Evolutionary conservation across 225 moss, liverwort and hornwort species (phyloP), one percentile per base, ranked within the genome.

Genomic region (Bryoerythrophyllum caledonicum): DNA sequence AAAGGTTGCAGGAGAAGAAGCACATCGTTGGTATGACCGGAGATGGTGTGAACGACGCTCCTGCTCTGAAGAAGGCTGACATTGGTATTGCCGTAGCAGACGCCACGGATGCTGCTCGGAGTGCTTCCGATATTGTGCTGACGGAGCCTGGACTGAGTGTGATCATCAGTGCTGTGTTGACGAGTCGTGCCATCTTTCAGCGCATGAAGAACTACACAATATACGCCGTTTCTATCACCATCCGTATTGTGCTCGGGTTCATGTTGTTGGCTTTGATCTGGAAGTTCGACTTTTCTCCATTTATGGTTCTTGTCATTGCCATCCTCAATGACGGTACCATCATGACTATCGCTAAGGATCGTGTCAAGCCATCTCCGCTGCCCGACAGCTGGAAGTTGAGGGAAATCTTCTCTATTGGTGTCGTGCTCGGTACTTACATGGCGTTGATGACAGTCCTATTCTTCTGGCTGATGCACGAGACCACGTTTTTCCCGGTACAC

Each of bases 11-110:
- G 70, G 89, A 83, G 2, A 81, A 78, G 68, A 87, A 86, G 72
- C 93, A 93, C 64, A 86, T 93, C 20, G 86, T 86, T 27, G 93
- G 93, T 34, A 93, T 93, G 93, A 93, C 93, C 14, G 91, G 93
- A 58, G 93, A 93, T 76, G 93, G 93, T 72, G 93, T 93, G 57
- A 93, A 93, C 23, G 93, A 93, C 73, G 93, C 93, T n/a, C 93
- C 91, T 19, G 93, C 93, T 25, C 68, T 93, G 77, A 93, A 93
- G 84, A 90, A 90, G 69, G 93, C 93, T n/a, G 91, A 93, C 60
- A 93, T 93, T 19, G 93, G 93, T 40, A 93, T 93, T 74, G 93
- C 91, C 17, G 93, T 93, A 15, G 88, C 86, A 19, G 91, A 93
- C 78, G 93, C 93, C 11, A 93, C 93, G 5, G 93, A 93, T 76